Conservation (phyloP, 768 basidiomycete genomes). For the Cystobasidium onofrii region DNA sequence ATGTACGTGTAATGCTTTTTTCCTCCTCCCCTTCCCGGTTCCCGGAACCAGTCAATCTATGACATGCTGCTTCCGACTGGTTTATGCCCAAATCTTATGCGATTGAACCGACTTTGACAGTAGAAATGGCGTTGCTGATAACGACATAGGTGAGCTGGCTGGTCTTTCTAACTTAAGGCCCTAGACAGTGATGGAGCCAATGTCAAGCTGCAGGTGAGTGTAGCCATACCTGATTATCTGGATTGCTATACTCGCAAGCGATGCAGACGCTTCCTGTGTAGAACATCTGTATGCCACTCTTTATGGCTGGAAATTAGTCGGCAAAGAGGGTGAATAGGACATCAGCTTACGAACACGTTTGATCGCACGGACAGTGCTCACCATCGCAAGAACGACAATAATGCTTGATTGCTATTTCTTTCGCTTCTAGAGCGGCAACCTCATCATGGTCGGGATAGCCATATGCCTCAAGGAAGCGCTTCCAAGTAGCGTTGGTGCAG, state of each 20-base stretch:
- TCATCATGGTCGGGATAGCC: neutral
- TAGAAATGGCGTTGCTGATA: neutral
- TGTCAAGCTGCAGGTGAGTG: neutral
- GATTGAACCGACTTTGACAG: slow-evolving; percentile 1
- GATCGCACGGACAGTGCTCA: neutral
- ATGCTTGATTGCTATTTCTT: neutral
- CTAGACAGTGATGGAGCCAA: too few species aligned
- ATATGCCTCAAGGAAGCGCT: neutral
- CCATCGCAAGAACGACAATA: slow-evolving; percentile 18
- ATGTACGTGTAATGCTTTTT: too few species aligned
- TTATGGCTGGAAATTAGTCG: neutral
- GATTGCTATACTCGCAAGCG: slow-evolving; percentile 17
- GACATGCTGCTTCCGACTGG: neutral
- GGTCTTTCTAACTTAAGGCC: neutral
- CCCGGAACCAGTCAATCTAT: too few species aligned
- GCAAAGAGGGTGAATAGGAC: neutral
- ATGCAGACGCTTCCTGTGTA: slow-evolving; percentile 21
- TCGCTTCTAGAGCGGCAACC: neutral
- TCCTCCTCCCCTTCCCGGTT: too few species aligned
- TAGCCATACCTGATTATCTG: slow-evolving; percentile 27
- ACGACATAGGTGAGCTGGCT: neutral
- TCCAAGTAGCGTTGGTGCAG: slow-evolving; percentile 12
- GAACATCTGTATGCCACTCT: slow-evolving; percentile 6
- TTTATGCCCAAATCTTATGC: neutral
- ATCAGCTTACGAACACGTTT: neutral